Percentiles rank a stretch among this genome's conserved stretches.
Conservation (phyloP, 139 green algal species). For the Chlorella sorokiniana region DNA sequence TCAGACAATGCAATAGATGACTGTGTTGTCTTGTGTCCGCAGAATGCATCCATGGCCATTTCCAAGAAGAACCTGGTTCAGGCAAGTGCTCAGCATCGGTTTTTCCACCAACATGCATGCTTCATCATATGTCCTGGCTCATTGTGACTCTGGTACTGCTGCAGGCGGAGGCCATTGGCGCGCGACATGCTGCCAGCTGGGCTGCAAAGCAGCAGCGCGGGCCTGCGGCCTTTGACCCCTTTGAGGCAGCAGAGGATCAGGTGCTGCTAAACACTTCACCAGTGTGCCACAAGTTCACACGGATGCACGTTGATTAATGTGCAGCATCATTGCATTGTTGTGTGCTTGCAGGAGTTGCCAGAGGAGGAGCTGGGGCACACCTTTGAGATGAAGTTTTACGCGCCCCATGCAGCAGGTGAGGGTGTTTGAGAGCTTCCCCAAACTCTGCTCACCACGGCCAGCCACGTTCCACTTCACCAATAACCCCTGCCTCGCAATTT, state of each 20-base stretch:
- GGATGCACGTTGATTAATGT: too few relatives aligned
- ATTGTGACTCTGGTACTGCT: slow-evolving; percentile 5
- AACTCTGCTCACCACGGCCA: too few relatives aligned
- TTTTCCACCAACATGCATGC: not conserved
- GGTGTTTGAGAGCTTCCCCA: too few relatives aligned
- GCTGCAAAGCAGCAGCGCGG: slow-evolving; percentile 13
- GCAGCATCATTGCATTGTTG: too few relatives aligned
- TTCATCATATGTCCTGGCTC: not conserved
- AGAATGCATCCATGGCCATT: slow-evolving; percentile 32
- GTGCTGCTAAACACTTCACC: not conserved
- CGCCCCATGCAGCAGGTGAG: slow-evolving; percentile 27
- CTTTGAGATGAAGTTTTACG: slow-evolving; percentile 75
- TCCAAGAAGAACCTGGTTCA: slow-evolving; percentile 42
- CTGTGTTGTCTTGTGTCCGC: not conserved
- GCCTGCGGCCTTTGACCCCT: slow-evolving; percentile 21
- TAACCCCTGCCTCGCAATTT: not conserved
- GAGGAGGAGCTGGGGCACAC: slow-evolving; percentile 60
- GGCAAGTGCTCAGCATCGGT: not conserved
- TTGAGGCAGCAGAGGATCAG: not conserved
- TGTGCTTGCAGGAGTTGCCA: not conserved
- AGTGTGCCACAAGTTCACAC: too few relatives aligned
- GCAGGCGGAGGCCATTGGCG: slow-evolving; percentile 71
- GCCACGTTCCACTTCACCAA: not conserved
- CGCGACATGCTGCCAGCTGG: slow-evolving; percentile 37
- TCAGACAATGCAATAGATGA: not conserved